Evolutionary conservation across 164 flowering plant species (phyloP), one percentile per base, ranked within the genome.

Genomic region (Annona cherimola): DNA sequence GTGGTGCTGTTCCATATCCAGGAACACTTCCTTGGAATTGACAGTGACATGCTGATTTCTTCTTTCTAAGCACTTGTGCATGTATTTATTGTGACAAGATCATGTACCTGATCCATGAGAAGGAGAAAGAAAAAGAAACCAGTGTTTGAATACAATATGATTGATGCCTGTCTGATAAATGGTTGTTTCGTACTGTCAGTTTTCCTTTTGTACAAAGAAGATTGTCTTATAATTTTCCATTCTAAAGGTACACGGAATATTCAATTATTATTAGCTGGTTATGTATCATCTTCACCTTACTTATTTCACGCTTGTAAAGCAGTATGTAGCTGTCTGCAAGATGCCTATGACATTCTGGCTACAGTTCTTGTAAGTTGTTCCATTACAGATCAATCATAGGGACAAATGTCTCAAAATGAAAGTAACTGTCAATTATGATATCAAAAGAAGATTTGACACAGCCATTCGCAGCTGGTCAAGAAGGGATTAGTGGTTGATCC

Each of bases 21-120:
- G 92, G 89, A 39, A 54, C 75, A 46, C 90, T 91, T 64, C 98
- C 97, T 16, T 91, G 97, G 98, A 74, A n/a, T 40, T 50, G 57
- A 16, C 57, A 50, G 57, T 50, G 57, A 50, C 57, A 26, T 26
- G 18, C 57, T 16, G 14, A 9, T 50, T 45, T 50, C 57, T 50
- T 50, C 57, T 5, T 50, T 50, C 57, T 0, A 16, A 9, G 9
- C 9, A 16, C 57, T 50, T 12, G 57, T 11, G 57, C 14, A 26
- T 16, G 14, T 50, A 12, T 50, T 16, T 50, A 2, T 50, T 50
- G 57, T 16, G 14, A 50, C 2, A 8, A 50, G 14, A 16, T 50
- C 14, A 16, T 3, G 57, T 9, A 11, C 11, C 2, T 50, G 57
- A 50, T 0, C 57, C 11, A 50, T 50, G 14, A 50, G 3, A 16